Evolutionary conservation across 2,329 filamentous ascomycete species (phyloP), one percentile per base, ranked within the genome.

Genomic region (Fusarium dimerum): DNA sequence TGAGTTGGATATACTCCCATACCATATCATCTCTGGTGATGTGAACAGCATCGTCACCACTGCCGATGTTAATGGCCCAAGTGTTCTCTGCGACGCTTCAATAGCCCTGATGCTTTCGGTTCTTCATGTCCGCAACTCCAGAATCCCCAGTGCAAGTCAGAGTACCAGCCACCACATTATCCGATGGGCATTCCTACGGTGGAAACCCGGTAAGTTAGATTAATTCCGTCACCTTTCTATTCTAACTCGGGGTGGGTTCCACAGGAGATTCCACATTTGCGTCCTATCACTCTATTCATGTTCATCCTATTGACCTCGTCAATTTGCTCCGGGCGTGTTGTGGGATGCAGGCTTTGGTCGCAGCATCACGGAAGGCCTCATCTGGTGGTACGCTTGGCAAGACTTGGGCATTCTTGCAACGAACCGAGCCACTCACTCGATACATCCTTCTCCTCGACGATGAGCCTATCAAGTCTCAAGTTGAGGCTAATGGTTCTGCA

Each of bases 31-130:
- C 15, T 83, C 84, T 3, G 85, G 90, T 51, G 85, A 87, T 29
- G 77, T 90, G 45, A 88, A 88, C 61, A 82, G 80, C 48, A 87
- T 96, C 52, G 78, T 95, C 11, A 83, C 85, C 6, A 87, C 87
- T 18, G 85, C 90, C 43, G 92, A 95, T 63, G 78, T 93, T 36
- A 93, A 87, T 66, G 92, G 92, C 0, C 93, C 94, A 8, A 84
- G 85, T 2, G 69, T 85, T 17, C 74, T 96, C 16, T 87, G 87
- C n/a, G 94, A 97, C 68, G 85, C 91, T 1, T 88, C 90, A 3
- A 76, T 93, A 16, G 76, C 80, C 3, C 70, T 99, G 40, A 90
- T 96, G 83, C 76, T 81, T 15, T 81, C 82, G 49, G 70, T 95
- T 40, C 76, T 94, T 36, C 80, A 85, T 50, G 75, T 85, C 40